Evolutionary conservation across 1,284 basidiomycete genomes (phyloP).

Genomic region (Stygiomarasmius scandens): DNA sequence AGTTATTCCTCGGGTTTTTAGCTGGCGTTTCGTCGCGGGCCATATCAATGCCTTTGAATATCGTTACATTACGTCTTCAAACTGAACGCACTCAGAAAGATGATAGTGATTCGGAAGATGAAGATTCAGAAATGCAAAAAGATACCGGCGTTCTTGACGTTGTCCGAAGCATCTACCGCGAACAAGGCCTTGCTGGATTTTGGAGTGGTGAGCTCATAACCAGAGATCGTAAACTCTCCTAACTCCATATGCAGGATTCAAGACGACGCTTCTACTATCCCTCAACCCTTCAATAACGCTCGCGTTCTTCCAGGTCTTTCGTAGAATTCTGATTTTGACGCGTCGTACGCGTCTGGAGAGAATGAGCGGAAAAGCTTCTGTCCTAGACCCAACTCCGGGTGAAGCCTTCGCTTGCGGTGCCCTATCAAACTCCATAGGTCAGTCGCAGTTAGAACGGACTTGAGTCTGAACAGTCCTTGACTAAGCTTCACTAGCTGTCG

Average conservation of each 20-base stretch:
- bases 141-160: conserved; percentile 30
- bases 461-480: not conserved
- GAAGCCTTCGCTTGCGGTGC: conserved; percentile 57
- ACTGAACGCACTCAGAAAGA: conserved; percentile 33
- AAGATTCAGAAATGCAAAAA: conserved; percentile 17
- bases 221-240: not conserved
- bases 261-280: conserved; percentile 49
- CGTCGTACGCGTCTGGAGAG: conserved; percentile 9
- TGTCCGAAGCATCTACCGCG: conserved; percentile 44
- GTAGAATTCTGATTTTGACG: conserved; percentile 35
- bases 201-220: conserved; percentile 49
- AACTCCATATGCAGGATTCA: conserved; percentile 42
- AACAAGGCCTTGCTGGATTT: conserved; percentile 52
- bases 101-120: conserved; percentile 28
- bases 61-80: conserved; percentile 54
- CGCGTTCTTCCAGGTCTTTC: conserved; percentile 54
- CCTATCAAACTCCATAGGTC: conserved; percentile 49
- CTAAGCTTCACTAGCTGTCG: conserved; percentile 36
- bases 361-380: conserved; percentile 9
- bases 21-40: conserved; percentile 58
- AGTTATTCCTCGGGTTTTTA: conserved; percentile 53
- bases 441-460: conserved; percentile 8
- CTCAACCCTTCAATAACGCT: conserved; percentile 59
- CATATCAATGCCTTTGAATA: conserved; percentile 53
- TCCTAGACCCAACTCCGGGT: conserved; percentile 34